Conservation (phyloP, 164 flowering plant genomes). For the Santalum album region DNA sequence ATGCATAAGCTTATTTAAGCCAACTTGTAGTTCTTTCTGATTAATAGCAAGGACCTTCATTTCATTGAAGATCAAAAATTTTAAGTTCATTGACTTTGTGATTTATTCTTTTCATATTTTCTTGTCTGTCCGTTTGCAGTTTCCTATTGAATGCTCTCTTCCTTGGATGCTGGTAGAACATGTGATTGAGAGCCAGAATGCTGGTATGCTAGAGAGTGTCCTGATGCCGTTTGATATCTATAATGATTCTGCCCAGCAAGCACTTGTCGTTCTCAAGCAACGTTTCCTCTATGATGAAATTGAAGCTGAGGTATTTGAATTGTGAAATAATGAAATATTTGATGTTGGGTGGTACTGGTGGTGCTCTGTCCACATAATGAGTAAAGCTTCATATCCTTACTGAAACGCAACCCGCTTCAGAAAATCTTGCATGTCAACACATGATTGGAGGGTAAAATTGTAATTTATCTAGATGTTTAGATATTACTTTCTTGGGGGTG, state of each 20-base stretch:
- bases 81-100: not conserved
- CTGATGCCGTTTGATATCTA: conserved; percentile 91
- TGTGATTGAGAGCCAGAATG: conserved; percentile 64
- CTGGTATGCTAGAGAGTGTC: conserved; percentile 83
- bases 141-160: conserved; percentile 98
- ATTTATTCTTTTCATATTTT: not conserved
- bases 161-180: conserved; percentile 98
- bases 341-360: no score
- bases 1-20: no score
- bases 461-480: no score
- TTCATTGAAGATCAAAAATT: not conserved
- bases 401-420: no score
- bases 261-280: conserved; percentile 74
- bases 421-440: no score
- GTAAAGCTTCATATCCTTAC: no score
- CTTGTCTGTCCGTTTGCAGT: conserved; percentile 31
- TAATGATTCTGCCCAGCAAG: conserved; percentile 96
- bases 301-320: conserved; percentile 84
- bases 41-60: not conserved
- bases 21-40: not conserved
- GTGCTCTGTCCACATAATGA: no score
- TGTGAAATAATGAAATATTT: not conserved
- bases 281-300: conserved; percentile 98
- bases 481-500: no score
- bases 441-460: no score